phyloP scores from a whole-genome alignment of 208 protist genomes.

The Strigomonas culicis region DNA sequence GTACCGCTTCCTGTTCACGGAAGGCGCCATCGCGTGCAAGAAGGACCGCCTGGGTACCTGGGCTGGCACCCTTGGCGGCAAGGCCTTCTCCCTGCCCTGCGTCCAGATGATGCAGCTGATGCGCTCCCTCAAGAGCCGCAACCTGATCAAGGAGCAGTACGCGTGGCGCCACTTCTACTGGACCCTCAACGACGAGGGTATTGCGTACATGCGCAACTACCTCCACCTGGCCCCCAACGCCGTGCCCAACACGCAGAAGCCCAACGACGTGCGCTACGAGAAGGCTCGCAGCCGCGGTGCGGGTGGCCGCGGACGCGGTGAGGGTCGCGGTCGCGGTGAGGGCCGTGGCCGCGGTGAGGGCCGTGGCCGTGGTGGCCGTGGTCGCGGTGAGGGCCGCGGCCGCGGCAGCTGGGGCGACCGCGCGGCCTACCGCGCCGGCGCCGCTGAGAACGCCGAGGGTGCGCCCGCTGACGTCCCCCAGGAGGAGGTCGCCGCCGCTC shows the following conservation, averaged over 20 bases:
- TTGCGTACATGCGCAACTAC: conserved; percentile 92
- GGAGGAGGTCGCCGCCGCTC: conserved; percentile 28
- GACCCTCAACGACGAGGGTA: conserved; percentile 91
- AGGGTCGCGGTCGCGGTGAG: conserved; percentile 51
- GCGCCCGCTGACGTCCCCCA: conserved; percentile 20
- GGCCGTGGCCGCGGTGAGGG: conserved; percentile 57
- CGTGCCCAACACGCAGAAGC: conserved; percentile 92
- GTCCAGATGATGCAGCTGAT: conserved; percentile 89
- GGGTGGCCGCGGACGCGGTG: conserved; percentile 38
- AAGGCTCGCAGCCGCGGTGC: conserved; percentile 42
- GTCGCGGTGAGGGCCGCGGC: conserved; percentile 55
- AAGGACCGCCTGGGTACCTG: conserved; percentile 89
- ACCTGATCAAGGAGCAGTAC: conserved; percentile 92
- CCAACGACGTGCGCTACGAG: conserved; percentile 47
- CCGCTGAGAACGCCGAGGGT: conserved; percentile 24
- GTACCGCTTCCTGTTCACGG: conserved; percentile 92
- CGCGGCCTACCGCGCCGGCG: conserved; percentile 61
- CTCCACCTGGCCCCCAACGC: conserved; percentile 85
- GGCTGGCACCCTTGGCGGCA: conserved; percentile 77
- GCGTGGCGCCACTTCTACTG: conserved; percentile 95
- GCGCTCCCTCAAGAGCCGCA: conserved; percentile 89
- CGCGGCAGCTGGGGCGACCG: conserved; percentile 81
- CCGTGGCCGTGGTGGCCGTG: conserved; percentile 54
- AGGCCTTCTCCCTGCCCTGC: conserved; percentile 68
- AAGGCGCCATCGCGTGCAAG: conserved; percentile 89